These are phyloP conservation scores for Salicornia ramosissima DNA, from an alignment of 148 eudicot species.

Conservation along the genomic window DNA sequence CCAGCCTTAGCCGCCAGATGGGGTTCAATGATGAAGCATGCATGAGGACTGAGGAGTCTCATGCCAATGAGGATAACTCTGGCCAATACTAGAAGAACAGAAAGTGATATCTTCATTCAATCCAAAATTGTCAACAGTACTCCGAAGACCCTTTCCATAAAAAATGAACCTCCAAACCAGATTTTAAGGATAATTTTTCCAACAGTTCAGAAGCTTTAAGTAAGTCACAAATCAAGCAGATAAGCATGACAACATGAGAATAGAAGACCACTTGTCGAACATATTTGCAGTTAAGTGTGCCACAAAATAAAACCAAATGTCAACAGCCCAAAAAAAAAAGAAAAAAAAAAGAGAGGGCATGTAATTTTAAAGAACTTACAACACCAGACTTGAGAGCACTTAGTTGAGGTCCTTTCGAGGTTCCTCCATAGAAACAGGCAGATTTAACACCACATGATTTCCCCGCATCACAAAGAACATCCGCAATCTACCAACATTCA, in stretches of 20 bases:
- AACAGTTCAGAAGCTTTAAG: no score
- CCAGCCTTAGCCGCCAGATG: neutral
- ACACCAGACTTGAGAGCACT: conserved; percentile 81
- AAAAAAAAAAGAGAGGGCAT: neutral
- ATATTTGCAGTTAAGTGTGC: neutral
- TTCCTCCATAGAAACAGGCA: conserved; percentile 88
- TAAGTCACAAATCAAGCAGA: neutral
- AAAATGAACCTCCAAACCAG: neutral
- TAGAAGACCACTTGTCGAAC: neutral
- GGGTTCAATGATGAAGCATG: neutral
- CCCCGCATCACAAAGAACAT: conserved; percentile 80
- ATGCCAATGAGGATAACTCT: neutral
- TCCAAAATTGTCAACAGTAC: neutral
- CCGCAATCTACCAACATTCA: conserved; percentile 69
- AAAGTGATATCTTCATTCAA: neutral
- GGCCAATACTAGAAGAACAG: neutral
- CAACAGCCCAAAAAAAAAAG: neutral
- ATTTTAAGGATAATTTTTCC: neutral
- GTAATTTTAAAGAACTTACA: conserved; percentile 40
- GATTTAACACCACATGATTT: conserved; percentile 67
- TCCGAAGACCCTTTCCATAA: neutral
- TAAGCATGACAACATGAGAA: neutral
- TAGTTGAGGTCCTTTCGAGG: conserved; percentile 85
- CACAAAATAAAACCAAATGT: neutral
- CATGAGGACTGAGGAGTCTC: neutral